Evolutionary conservation across 371 early-diverging fungal species (phyloP).

Genomic region (Homolaphlyctis polyrhiza): DNA sequence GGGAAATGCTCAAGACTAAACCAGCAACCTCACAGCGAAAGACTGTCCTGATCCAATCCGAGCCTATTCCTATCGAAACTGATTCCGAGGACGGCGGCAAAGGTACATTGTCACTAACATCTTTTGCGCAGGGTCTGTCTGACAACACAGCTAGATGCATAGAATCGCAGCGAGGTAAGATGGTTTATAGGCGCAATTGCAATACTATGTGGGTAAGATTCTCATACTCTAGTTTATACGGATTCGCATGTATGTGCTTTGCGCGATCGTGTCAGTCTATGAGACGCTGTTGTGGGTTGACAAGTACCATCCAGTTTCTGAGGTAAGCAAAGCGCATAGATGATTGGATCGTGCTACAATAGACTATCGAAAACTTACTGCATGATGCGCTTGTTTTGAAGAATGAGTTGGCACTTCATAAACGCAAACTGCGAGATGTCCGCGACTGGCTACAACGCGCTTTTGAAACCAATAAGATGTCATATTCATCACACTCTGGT

Average conservation of each 20-base stretch:
- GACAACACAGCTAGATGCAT: neutral
- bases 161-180: neutral
- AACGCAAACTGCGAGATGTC: constrained; percentile 47
- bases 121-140: no score
- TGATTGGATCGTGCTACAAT: neutral
- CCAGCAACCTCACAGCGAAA: no score
- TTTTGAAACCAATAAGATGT: no score
- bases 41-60: no score
- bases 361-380: neutral
- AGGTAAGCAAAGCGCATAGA: constrained; percentile 21
- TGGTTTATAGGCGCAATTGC: neutral
- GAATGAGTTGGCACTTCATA: constrained; percentile 56
- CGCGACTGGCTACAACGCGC: constrained; percentile 49
- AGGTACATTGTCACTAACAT: no score
- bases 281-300: constrained; percentile 33
- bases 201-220: neutral
- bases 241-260: neutral
- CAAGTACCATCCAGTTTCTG: constrained; percentile 24
- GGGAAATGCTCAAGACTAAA: no score
- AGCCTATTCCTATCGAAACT: no score
- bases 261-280: neutral
- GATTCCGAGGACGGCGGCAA: no score
- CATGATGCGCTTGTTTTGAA: constrained; percentile 3
- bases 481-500: no score
- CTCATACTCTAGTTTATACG: neutral